phyloP scores from a whole-genome alignment of 2,329 filamentous ascomycete genomes.

The Alternaria metachromatica region DNA sequence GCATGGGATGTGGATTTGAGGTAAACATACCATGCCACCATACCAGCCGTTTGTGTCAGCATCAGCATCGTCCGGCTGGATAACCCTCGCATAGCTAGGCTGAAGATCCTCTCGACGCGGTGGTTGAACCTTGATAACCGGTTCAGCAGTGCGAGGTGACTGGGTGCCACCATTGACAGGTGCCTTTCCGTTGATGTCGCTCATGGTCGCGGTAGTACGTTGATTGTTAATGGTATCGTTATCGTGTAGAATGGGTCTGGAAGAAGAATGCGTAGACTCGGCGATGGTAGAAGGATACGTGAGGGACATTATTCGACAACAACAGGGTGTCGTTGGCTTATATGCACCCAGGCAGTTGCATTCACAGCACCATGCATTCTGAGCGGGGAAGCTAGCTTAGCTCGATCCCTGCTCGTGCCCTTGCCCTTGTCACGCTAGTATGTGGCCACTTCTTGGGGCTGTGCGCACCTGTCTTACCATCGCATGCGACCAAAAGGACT shows the following conservation, averaged over 20 bases:
- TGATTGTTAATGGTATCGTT: slow-evolving; percentile 15
- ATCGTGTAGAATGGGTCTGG: slow-evolving; percentile 29
- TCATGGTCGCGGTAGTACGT: slow-evolving; percentile 31
- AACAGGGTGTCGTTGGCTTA: slow-evolving; percentile 21
- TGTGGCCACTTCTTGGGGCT: slow-evolving; percentile 23
- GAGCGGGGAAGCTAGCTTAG: slow-evolving; percentile 33
- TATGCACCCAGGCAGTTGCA: slow-evolving; percentile 20
- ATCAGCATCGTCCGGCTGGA: slow-evolving; percentile 69
- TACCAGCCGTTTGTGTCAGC: slow-evolving; percentile 85
- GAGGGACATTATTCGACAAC: slow-evolving; percentile 14
- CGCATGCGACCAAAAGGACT: neutral
- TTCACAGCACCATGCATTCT: slow-evolving; percentile 1
- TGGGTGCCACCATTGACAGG: slow-evolving; percentile 20
- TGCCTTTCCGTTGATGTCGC: slow-evolving; percentile 50
- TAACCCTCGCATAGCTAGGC: slow-evolving; percentile 74
- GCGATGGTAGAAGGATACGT: slow-evolving; percentile 19
- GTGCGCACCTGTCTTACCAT: slow-evolving; percentile 17
- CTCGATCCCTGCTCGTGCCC: slow-evolving; percentile 3
- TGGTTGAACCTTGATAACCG: slow-evolving; percentile 71
- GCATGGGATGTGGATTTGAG: neutral
- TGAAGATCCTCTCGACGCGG: slow-evolving; percentile 85
- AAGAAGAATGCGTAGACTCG: slow-evolving; percentile 35
- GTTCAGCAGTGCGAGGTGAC: slow-evolving; percentile 26
- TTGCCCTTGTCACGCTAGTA: slow-evolving; percentile 5
- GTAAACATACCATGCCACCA: slow-evolving; percentile 66